Evolutionary conservation across 2,329 filamentous ascomycete species (phyloP).

Genomic region (Fusarium zealandicum): DNA sequence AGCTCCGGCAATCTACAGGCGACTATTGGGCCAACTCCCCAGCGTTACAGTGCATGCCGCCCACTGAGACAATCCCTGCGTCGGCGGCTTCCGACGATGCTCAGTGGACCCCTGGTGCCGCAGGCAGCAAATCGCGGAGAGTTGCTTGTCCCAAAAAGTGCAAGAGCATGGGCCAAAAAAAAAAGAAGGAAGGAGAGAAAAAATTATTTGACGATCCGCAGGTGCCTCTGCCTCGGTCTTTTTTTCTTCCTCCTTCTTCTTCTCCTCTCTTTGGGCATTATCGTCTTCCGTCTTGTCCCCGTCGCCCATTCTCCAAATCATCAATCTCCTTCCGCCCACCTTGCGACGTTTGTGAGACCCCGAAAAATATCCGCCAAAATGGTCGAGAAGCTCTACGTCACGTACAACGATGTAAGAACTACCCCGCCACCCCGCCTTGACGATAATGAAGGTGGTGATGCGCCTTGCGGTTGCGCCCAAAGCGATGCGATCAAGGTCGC

Average conservation of each 20-base stretch:
- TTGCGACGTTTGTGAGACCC: conserved; percentile 25
- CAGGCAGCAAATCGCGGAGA: conserved; percentile 23
- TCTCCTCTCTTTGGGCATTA: conserved; percentile 29
- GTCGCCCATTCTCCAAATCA: conserved; percentile 5
- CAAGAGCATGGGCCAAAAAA: conserved; percentile 21
- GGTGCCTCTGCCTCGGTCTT: conserved; percentile 28
- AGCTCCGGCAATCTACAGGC: background rate
- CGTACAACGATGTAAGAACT: conserved; percentile 82
- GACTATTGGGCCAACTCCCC: background rate
- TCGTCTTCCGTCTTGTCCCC: conserved; percentile 19
- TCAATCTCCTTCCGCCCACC: background rate
- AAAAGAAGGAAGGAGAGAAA: conserved; percentile 32
- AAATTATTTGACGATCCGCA: conserved; percentile 36
- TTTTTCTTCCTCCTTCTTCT: conserved; percentile 14
- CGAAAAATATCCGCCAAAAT: conserved; percentile 58
- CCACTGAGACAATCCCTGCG: conserved; percentile 13
- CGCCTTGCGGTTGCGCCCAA: conserved; percentile 18
- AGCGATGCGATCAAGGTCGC: conserved; percentile 4
- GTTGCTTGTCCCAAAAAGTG: conserved; percentile 19
- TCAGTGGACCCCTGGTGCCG: conserved; percentile 22
- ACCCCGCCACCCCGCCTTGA: conserved; percentile 41
- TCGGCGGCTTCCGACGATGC: conserved; percentile 36
- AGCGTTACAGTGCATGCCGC: conserved; percentile 9
- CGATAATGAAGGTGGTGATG: conserved; percentile 29
- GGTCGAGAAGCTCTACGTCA: conserved; percentile 87